Percentiles rank a stretch among this genome's conserved stretches.
phyloP scores from a whole-genome alignment of 1,139 yeast genomes.

The Yamadazyma buinensis region DNA sequence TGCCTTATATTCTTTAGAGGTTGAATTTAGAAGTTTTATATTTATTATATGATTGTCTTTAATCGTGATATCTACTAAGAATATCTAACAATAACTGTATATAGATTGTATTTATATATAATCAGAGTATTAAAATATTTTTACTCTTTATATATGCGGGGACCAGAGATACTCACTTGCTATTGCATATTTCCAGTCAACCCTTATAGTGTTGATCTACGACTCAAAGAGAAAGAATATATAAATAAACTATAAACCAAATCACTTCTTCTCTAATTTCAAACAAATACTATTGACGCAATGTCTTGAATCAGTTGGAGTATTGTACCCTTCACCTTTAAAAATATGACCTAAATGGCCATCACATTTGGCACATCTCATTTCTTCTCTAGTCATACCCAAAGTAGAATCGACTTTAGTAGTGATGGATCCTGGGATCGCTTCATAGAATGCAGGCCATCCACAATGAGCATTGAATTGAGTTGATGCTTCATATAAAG shows the following conservation, averaged over 20 bases:
- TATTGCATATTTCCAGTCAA: too few relatives aligned
- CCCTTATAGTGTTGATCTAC: too few relatives aligned
- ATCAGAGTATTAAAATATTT: too few relatives aligned
- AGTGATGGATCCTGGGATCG: conserved; percentile 73
- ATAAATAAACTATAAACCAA: not conserved
- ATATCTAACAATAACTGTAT: too few relatives aligned
- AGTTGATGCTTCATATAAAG: conserved; percentile 72
- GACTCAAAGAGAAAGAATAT: too few relatives aligned
- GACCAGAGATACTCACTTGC: too few relatives aligned
- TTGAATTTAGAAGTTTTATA: too few relatives aligned
- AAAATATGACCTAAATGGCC: conserved; percentile 96
- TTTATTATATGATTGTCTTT: too few relatives aligned
- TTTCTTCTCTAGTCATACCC: conserved; percentile 85
- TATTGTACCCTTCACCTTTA: conserved; percentile 87
- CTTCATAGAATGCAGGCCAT: conserved; percentile 96
- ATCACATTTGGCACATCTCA: conserved; percentile 84
- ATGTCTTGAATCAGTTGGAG: conserved; percentile 90
- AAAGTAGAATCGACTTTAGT: conserved; percentile 54
- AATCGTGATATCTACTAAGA: too few relatives aligned
- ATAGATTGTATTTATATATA: too few relatives aligned
- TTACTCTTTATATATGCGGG: too few relatives aligned
- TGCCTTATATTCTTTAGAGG: conserved; percentile 40
- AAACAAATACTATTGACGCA: conserved; percentile 88
- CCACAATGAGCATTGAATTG: conserved; percentile 93
- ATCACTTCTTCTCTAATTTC: conserved; percentile 41